Evolutionary conservation across 2,329 filamentous ascomycete genomes (phyloP).

Genomic region (Cordyceps javanica): DNA sequence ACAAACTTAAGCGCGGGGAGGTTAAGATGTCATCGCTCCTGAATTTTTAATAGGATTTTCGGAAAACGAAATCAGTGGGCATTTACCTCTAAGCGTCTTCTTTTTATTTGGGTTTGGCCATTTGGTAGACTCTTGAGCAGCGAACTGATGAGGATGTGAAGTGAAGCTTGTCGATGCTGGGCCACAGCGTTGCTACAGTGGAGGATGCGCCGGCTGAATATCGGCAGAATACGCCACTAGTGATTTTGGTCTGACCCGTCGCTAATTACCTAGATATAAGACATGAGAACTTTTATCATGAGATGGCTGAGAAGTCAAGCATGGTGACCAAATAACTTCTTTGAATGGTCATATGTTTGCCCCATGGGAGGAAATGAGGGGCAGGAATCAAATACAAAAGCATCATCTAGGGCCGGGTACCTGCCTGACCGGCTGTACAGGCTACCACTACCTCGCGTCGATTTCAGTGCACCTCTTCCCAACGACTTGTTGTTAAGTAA

Average conservation of each 20-base stretch:
- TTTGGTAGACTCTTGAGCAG: not conserved
- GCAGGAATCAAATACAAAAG: too few species aligned
- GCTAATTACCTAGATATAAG: not conserved
- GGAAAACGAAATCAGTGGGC: not conserved
- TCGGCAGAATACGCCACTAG: not conserved
- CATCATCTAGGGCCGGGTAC: too few species aligned
- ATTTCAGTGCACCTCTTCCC: too few species aligned
- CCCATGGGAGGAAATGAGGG: too few species aligned
- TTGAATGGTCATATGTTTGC: too few species aligned
- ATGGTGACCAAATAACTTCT: too few species aligned
- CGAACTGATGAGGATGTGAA: not conserved
- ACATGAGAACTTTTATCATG: too few species aligned
- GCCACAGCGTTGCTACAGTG: conserved; percentile 2
- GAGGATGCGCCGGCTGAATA: conserved; percentile 11
- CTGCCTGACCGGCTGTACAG: too few species aligned
- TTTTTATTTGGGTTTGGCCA: not conserved
- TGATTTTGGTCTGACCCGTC: not conserved
- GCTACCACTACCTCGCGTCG: too few species aligned
- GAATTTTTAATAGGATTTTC: not conserved
- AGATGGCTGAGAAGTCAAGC: too few species aligned
- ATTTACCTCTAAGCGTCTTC: not conserved
- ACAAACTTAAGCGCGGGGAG: not conserved
- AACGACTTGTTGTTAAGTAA: too few species aligned
- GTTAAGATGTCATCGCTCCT: not conserved
- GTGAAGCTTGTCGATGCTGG: not conserved